Evolutionary conservation across 805 yeast species (phyloP), one percentile per base, ranked within the genome.

Genomic region (Ogataea populi-albae): DNA sequence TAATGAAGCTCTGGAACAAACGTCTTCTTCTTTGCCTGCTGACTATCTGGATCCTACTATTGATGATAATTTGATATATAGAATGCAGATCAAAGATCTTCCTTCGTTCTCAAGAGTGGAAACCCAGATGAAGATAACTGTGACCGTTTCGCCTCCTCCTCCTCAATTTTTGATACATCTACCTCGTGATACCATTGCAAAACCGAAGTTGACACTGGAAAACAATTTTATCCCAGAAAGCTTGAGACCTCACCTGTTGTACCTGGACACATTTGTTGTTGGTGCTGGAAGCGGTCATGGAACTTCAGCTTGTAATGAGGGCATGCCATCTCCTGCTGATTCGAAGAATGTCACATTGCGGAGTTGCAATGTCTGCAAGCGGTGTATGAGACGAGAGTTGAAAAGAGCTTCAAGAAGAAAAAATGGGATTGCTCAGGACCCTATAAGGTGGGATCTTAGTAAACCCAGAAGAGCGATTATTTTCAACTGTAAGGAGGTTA

Each of bases 391-490:
- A 60, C 74, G 98, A 54, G 98, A 91, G 57, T 81, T 87, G 52
- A 87, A 93, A 61, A 74, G 98, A 50, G 98, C 98, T 1, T 81
- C 91, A 23, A 77, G 98, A 59, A 78, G 95, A 57, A 91, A 93
- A 62, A 74, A 80, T 4, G 86, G 86, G n/a, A 72, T 79, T 36
- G 69, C 71, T 34, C 83, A 81, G 41, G 91, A 83, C 49, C 81
- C 80, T 36, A 63, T 78, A 32, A 81, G 86, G 66, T 87, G 97
- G 80, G 74, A 83, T 50, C 80, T 84, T 32, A 72, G 73, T 29
- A 72, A 78, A 55, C 75, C 79, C 42, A 82, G 87, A 53, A 77
- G 94, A 43, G 95, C 96, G 2, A 75, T 91, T 30, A 83, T 91
- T 23, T 86, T 89, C 69, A 91, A 93, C 63, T 86, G 95, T 62